Evolutionary conservation across 768 basidiomycete species (phyloP), one percentile per base, ranked within the genome.

Genomic region (Pisolithus orientalis): DNA sequence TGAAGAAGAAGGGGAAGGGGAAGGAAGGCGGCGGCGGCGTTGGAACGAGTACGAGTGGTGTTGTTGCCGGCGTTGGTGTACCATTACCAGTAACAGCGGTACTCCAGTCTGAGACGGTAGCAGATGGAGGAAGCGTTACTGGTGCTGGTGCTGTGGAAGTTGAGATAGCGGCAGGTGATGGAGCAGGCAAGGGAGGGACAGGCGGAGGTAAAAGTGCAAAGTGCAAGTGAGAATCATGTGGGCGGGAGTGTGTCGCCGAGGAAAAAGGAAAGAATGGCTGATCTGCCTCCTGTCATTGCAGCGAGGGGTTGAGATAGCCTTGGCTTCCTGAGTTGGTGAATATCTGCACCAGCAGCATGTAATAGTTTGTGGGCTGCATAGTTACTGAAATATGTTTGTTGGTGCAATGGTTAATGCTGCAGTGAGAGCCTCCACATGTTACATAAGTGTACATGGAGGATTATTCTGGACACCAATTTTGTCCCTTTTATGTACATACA

Each of bases 1-100:
- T 79, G 65, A 91, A 90, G 79, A 90, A 88, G 77, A 82, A 80
- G 63, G 60, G 53, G 53, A 61, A 59, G 53, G 68, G 44, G 25
- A 64, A 64, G 61, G 66, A 54, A 51, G 52, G 46, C 53, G 51
- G 46, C 53, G 51, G 39, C 9, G 16, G 61, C 27, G 51, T 51
- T 32, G 64, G 60, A n/a, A 25, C 54, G n/a, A 57, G 65, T 6
- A 25, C 6, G 6, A 24, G 42, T 4, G 39, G 10, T 44, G 44
- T 28, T 16, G 44, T 10, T 28, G 11, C 65, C 14, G 49, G 24
- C 34, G 21, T 59, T 21, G 21, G 21, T 21, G 21, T 21, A 21
- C 21, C 21, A 21, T 21, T 21, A 39, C 28, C 57, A 42, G 54
- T 63, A 53, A 63, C 44, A 29, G 16, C 44, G 4, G 34, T 34